phyloP scores from a whole-genome alignment of 768 basidiomycete species.

The Xanthoconium stramineum region DNA sequence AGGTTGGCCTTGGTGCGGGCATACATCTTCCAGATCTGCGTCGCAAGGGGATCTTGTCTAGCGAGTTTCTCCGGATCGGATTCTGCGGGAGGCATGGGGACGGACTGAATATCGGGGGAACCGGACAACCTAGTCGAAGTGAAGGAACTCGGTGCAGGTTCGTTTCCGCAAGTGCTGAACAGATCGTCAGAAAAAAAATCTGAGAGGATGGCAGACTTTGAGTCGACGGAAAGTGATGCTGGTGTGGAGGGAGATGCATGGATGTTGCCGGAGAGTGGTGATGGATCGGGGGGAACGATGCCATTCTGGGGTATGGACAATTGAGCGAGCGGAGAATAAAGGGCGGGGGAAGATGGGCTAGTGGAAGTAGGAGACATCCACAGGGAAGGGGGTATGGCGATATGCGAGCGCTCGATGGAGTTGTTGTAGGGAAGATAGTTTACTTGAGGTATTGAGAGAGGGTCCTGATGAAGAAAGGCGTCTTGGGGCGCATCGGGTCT shows the following conservation, averaged over 20 bases:
- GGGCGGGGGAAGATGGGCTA: constrained; percentile 41
- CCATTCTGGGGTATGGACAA: constrained; percentile 35
- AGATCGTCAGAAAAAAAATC: constrained; percentile 72
- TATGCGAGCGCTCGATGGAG: constrained; percentile 48
- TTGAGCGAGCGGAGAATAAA: constrained; percentile 38
- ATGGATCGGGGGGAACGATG: constrained; percentile 29
- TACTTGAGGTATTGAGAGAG: constrained; percentile 18
- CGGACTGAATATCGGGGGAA: constrained; percentile 61
- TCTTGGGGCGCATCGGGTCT: constrained; percentile 11
- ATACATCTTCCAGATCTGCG: constrained; percentile 98
- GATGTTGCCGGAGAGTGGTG: constrained; percentile 34
- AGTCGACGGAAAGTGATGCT: constrained; percentile 44
- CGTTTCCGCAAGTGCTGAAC: constrained; percentile 37
- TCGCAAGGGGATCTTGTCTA: constrained; percentile 86
- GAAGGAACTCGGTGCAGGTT: constrained; percentile 47
- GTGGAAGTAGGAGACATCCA: constrained; percentile 79
- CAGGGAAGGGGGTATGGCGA: constrained; percentile 67
- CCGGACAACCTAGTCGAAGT: constrained; percentile 66
- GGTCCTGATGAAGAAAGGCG: constrained; percentile 13
- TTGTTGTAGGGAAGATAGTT: constrained; percentile 26
- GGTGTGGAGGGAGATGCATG: constrained; percentile 42
- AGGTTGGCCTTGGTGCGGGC: constrained; percentile 84
- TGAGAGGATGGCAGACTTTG: constrained; percentile 61
- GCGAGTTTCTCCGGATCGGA: constrained; percentile 64
- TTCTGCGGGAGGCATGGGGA: constrained; percentile 39